Conservation (phyloP, 768 basidiomycete genomes). For the Russula abietina region DNA sequence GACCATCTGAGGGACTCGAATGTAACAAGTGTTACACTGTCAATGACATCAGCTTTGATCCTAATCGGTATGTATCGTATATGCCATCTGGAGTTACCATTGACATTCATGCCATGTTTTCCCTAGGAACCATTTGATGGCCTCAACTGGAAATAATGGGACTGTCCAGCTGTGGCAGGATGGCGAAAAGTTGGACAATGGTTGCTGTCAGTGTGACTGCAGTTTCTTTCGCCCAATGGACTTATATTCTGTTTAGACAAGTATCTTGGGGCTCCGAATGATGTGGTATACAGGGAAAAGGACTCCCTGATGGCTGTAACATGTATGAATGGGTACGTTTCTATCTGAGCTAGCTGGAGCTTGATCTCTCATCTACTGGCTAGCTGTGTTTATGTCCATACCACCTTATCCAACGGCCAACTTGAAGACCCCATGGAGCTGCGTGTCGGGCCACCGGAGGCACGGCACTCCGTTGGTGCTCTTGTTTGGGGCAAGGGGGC, state of each 20-base stretch:
- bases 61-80: conserved; percentile 13
- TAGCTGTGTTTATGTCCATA: conserved; percentile 16
- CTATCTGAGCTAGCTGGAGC: neutral
- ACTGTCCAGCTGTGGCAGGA: conserved; percentile 18
- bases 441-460: conserved; percentile 8
- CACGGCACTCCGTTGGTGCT: conserved; percentile 19
- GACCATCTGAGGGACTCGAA: neutral
- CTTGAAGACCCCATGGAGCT: conserved; percentile 15
- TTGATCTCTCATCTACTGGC: neutral
- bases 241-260: conserved; percentile 6
- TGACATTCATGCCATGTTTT: too few species aligned
- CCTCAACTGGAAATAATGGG: conserved; percentile 21
- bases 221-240: neutral
- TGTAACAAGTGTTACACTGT: conserved; percentile 22
- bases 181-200: conserved; percentile 6
- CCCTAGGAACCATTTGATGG: conserved; percentile 14
- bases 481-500: conserved; percentile 17
- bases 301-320: conserved; percentile 20
- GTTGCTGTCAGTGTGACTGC: neutral
- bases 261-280: conserved; percentile 17
- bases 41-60: conserved; percentile 23
- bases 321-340: conserved; percentile 19
- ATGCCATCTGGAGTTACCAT: neutral
- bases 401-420: neutral
- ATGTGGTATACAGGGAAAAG: conserved; percentile 13